Base-by-base conservation (phyloP, 441 rosid species). In the Pelargonium fulgidum region DNA sequence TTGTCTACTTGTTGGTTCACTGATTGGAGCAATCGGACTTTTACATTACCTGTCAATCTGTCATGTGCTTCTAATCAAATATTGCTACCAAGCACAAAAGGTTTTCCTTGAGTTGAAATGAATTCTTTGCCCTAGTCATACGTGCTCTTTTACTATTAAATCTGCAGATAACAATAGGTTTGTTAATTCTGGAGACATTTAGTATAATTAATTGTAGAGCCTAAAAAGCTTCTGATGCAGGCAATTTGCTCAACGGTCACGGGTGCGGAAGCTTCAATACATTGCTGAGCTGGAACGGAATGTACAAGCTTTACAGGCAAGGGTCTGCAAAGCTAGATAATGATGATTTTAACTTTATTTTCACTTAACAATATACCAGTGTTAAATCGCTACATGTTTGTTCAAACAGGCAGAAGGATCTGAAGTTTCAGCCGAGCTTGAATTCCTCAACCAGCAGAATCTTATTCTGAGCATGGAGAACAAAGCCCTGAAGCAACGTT, bases 181-280 rank as follows among this genome's bases (percentile, higher is more conserved):
- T 10, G 12, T 1, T 22, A 19, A 58, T 58, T 20, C 62, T 17
- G 26, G 47, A 48, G 29, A 50, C 8, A n/a, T 50, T 47, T 79
- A 19, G 9, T 54, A 41, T 12, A 4, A 72, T 74, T 77, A 26
- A 29, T 73, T 71, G 50, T 12, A 73, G 39, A 77, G 59, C 12
- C 52, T 20, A 56, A 66, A 17, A 65, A 61, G 22, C 73, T 20
- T 74, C 67, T 66, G 29, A 14, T 85, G 79, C 79, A 96, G 99
- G 88, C 99, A 96, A 92, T 96, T 93, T 52, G 99, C 99, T 74
- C 99, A 96, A 72, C 92, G 99, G 29, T 96, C 99, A 64, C 79
- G 99, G 71, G 98, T 93, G 47, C 91, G 99, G 17, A 96, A 96
- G 78, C 98, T 96, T 73, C 99, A 96, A 82, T 93, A 93, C 85